Evolutionary conservation across 768 basidiomycete genomes (phyloP), one percentile per base, ranked within the genome.

Genomic region (Collybia sp.): DNA sequence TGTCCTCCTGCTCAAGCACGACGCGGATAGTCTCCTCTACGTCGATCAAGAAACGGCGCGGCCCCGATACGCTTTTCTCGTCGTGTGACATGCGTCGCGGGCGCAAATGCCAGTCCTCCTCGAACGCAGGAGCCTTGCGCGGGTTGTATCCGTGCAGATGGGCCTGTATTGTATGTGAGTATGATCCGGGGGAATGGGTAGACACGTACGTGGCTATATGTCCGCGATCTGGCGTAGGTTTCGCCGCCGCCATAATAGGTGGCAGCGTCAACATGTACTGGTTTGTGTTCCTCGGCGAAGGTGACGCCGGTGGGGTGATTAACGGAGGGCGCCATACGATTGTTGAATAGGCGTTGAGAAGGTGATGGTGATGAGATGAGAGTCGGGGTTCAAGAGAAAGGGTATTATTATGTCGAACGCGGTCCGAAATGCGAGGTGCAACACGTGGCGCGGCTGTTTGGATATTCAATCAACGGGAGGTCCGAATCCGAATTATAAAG

Each of bases 21-120:
- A 96, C 82, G 31, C 94, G 85, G 58, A 99, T 93, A 30, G 95
- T 99, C 67, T 97, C 95, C 58, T 98, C 95, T 12, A 98, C 95
- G 59, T 97, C 95, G 47, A 98, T 92, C 42, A 98, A 76, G 70
- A 95, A 98, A 34, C 93, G 85, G 36, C 94, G 75, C 2, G 93
- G 89, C 0, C 77, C 83, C 0, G 83, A 73, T 12, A 82, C 76
- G 43, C 82, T 81, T 67, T 91, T 88, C 69, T 95, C 93, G 61
- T 97, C 93, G 60, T 96, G 93, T 15, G 92, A 94, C 72, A 96
- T 73, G 44, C 93, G 78, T 40, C 93, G 78, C 42, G 84, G 72
- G 25, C 88, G 75, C 42, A 69, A 66, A 60, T 89, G 86, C 61
- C 71, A 77, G 62, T 92, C 88, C 39, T 91, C 83, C 46, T 88